Conservation (phyloP, 2,329 filamentous ascomycete species). For the Xylariales sp. region DNA sequence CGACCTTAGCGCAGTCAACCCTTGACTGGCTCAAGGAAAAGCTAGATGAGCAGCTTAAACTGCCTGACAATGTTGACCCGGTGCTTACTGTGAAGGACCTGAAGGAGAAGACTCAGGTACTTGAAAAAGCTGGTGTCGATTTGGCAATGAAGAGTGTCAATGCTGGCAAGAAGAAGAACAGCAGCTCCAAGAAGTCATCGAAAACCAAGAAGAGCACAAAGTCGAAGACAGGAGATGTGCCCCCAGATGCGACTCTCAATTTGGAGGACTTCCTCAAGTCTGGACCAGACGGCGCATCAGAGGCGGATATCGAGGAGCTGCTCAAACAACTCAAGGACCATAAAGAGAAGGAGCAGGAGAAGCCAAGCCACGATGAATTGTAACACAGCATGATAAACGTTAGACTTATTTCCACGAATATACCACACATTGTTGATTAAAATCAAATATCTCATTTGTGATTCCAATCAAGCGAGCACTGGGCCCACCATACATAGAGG, state of each 20-base stretch:
- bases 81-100: conserved; percentile 71
- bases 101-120: conserved; percentile 60
- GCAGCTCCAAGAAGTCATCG: conserved; percentile 20
- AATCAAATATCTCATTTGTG: no score
- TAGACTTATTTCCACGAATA: no score
- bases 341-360: conserved; percentile 17
- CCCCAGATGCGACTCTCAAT: conserved; percentile 35
- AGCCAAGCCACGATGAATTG: conserved; percentile 23
- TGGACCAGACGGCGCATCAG: conserved; percentile 34
- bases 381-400: conserved; percentile 15
- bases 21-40: conserved; percentile 73
- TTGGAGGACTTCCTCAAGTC: conserved; percentile 31
- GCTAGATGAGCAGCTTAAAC: conserved; percentile 64
- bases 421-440: no score
- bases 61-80: conserved; percentile 68
- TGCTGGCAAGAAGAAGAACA: conserved; percentile 39
- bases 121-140: conserved; percentile 67
- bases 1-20: conserved; percentile 57
- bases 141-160: conserved; percentile 66
- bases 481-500: no score
- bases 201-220: conserved; percentile 31
- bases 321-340: conserved; percentile 39
- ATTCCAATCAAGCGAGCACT: no score
- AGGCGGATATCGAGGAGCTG: conserved; percentile 50
- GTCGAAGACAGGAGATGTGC: conserved; percentile 27